Evolutionary conservation across 164 flowering plant species (phyloP).

Genomic region (Sedum album): DNA sequence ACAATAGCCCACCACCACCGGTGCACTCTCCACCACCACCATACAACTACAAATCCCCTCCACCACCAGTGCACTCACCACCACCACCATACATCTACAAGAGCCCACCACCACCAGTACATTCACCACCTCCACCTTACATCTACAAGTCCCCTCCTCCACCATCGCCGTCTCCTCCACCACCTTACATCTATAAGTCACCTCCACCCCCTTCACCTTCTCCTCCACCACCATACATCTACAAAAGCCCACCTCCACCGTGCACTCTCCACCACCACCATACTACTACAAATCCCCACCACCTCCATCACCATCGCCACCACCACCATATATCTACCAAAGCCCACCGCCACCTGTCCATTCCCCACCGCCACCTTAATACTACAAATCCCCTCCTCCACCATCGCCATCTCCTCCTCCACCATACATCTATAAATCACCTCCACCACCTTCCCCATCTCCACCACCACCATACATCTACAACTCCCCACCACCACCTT

Average conservation of each 20-base stretch:
- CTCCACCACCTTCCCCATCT: constrained; percentile 25
- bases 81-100: constrained; percentile 25
- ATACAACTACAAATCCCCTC: too few species aligned
- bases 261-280: constrained; percentile 19
- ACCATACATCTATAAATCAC: constrained; percentile 32
- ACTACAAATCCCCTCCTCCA: constrained; percentile 25
- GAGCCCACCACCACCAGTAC: constrained; percentile 24
- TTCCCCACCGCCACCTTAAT: constrained; percentile 19
- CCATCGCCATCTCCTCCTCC: constrained; percentile 22
- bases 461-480: constrained; percentile 15
- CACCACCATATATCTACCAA: constrained; percentile 25
- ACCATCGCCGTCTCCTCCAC: constrained; percentile 15
- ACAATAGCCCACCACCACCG: constrained; percentile 36
- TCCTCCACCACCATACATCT: constrained; percentile 30
- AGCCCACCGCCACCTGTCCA: constrained; percentile 19
- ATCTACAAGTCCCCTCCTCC: too few species aligned
- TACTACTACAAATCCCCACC: constrained; percentile 24
- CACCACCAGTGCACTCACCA: too few species aligned
- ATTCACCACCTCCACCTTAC: too few species aligned
- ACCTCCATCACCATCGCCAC: constrained; percentile 22
- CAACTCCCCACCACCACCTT: constrained; percentile 16
- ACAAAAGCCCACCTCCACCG: constrained; percentile 34
- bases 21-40: too few species aligned
- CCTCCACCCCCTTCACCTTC: constrained; percentile 24
- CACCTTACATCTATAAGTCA: constrained; percentile 16